Evolutionary conservation across 2,329 filamentous ascomycete species (phyloP).

Genomic region (Fusarium anguioides): DNA sequence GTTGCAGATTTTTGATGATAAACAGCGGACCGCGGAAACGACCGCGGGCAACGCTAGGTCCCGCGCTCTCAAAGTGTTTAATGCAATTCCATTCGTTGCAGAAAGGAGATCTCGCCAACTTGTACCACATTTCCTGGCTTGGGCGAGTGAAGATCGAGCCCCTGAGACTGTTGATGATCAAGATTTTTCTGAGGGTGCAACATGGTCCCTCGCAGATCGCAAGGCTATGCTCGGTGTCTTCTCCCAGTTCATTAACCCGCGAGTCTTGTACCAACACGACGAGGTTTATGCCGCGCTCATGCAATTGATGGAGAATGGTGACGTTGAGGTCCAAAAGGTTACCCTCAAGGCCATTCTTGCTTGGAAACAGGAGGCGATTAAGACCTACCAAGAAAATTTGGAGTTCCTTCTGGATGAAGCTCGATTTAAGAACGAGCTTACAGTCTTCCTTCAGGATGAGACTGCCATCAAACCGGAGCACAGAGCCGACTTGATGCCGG

Average conservation of each 20-base stretch:
- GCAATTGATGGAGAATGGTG: conserved; percentile 83
- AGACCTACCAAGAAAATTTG: conserved; percentile 85
- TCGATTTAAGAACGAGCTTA: conserved; percentile 93
- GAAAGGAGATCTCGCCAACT: conserved; percentile 88
- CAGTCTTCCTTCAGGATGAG: conserved; percentile 83
- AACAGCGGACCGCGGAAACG: conserved; percentile 66
- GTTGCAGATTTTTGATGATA: conserved; percentile 70
- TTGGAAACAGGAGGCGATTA: conserved; percentile 85
- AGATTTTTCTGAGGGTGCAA: conserved; percentile 50
- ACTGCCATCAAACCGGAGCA: conserved; percentile 80
- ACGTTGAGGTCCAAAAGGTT: conserved; percentile 87
- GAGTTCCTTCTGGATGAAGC: conserved; percentile 90
- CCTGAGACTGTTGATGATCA: conserved; percentile 51
- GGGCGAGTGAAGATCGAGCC: conserved; percentile 69
- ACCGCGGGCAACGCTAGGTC: conserved; percentile 70
- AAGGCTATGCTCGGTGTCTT: conserved; percentile 86
- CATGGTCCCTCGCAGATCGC: conserved; percentile 82
- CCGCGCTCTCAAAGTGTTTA: conserved; percentile 83
- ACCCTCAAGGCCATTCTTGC: conserved; percentile 86
- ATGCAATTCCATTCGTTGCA: conserved; percentile 77
- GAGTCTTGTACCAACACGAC: conserved; percentile 79
- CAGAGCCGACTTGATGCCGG: conserved; percentile 79
- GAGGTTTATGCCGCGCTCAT: conserved; percentile 83
- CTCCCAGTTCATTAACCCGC: conserved; percentile 86
- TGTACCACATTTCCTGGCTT: conserved; percentile 86